Conservation (phyloP, 2,329 filamentous ascomycete species). For the Trichoderma semiorbis region DNA sequence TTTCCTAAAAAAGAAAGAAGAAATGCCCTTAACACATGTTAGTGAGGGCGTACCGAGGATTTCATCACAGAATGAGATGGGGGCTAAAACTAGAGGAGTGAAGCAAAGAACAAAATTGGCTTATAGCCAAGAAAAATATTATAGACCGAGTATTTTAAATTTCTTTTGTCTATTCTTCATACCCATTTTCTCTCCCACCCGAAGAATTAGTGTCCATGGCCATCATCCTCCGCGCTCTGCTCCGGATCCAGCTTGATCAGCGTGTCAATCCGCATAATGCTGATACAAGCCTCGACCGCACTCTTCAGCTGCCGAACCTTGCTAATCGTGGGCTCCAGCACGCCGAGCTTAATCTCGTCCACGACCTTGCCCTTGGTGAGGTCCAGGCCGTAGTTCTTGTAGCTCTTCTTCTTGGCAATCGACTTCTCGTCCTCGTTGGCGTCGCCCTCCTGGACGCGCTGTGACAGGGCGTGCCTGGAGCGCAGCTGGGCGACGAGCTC, state of each 20-base stretch:
- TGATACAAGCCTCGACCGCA: conserved; percentile 96
- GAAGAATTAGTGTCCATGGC: conserved; percentile 68
- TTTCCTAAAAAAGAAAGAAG: conserved; percentile 32
- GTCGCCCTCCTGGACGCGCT: conserved; percentile 85
- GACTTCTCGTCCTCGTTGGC: conserved; percentile 83
- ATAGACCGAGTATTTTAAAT: neutral
- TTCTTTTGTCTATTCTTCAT: conserved; percentile 23
- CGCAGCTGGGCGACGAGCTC: conserved; percentile 95
- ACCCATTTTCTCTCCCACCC: neutral
- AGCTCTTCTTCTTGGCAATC: conserved; percentile 89
- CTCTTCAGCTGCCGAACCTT: conserved; percentile 98
- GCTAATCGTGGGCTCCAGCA: conserved; percentile 95
- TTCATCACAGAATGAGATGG: neutral
- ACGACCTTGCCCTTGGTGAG: conserved; percentile 84
- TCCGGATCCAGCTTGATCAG: conserved; percentile 97
- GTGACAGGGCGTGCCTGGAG: conserved; percentile 88
- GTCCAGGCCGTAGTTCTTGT: conserved; percentile 98
- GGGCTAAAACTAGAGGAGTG: neutral
- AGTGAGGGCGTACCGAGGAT: neutral
- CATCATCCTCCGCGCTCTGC: conserved; percentile 71
- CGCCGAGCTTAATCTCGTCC: conserved; percentile 90
- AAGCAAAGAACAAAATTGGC: neutral
- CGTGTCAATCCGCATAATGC: conserved; percentile 99
- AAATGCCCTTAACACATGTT: neutral
- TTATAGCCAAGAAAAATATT: neutral